Base-by-base conservation (phyloP, 257 asterid species). In the Anisodus acutangulus region DNA sequence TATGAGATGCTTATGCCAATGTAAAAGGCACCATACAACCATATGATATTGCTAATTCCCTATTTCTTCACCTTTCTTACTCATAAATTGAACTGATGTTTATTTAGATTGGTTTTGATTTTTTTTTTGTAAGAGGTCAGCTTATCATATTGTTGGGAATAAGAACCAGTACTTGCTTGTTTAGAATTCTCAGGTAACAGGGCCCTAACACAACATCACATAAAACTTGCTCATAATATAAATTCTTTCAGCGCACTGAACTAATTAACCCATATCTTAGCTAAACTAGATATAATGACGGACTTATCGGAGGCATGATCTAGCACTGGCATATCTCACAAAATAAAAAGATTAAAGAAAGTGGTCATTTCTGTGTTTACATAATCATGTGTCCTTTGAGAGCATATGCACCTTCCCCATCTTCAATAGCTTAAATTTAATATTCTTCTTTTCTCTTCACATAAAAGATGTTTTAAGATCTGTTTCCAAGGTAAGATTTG, bases 381-480 rank as follows among this genome's bases (percentile, higher is more conserved):
- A 26, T 53, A 76, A 51, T 74, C 80, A 49, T 54, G 11, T 74
- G 47, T 51, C 81, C 9, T 26, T 51, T 76, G 63, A 76, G 47
- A 76, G 81, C 81, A 51, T 76, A 51, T 51, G 81, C 63, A 76
- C 63, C 22, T 74, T 74, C 22, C 47, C 62, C 26, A 13, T 13
- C 47, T 76, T 76, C 8, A 51, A 76, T 51, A 22, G 45, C 45
- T 76, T 3, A 76, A 76, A 76, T 26, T 51, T 51, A 26, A 22
- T 13, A 26, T 76, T 66, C 39, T 13, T 76, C 63, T 76, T 51
- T 51, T 51, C 62, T 76, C 47, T 51, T 57, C 19, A 53, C 81
- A 76, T 76, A 12, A 51, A 22, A 26, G 43, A 41, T 76, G 26
- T 76, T 51, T 53, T 8, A 76, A 26, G 63, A 76, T 62, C 62